Conservation (phyloP, 2,329 filamentous ascomycete species). For the Fusarium bulbicola region DNA sequence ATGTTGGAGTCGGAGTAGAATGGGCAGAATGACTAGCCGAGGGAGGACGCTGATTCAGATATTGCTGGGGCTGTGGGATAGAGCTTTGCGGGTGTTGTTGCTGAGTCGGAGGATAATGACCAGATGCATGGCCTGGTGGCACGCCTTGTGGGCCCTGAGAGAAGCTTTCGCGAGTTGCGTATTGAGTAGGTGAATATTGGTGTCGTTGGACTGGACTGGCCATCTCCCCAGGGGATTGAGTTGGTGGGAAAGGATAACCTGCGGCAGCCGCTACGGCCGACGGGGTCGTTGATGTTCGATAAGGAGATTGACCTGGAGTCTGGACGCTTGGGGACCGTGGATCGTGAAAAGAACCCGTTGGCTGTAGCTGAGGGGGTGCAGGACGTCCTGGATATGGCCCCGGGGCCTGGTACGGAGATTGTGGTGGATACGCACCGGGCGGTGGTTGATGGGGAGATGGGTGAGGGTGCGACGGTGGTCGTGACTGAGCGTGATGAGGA, state of each 20-base stretch:
- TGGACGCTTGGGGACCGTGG: constrained; percentile 60
- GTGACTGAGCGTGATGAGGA: constrained; percentile 44
- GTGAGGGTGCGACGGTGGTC: constrained; percentile 48
- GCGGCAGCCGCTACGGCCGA: constrained; percentile 50
- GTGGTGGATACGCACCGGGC: constrained; percentile 50
- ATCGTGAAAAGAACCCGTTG: constrained; percentile 56
- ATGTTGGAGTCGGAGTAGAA: constrained; percentile 69
- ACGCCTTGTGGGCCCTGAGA: constrained; percentile 47
- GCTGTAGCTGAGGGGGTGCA: constrained; percentile 58
- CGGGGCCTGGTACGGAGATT: constrained; percentile 51
- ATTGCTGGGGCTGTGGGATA: constrained; percentile 57
- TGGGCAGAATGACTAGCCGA: constrained; percentile 68
- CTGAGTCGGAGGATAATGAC: constrained; percentile 46
- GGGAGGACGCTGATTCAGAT: constrained; percentile 61
- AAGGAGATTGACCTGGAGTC: constrained; percentile 55
- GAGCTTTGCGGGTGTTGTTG: constrained; percentile 35
- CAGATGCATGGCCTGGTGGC: constrained; percentile 23
- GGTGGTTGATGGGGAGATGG: constrained; percentile 42
- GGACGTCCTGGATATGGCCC: constrained; percentile 55
- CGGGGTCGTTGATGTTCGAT: constrained; percentile 60
- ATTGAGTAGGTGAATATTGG: constrained; percentile 58
- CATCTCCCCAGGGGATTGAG: constrained; percentile 53
- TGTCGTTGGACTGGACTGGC: constrained; percentile 62
- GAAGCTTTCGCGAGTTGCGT: constrained; percentile 58
- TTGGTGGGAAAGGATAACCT: constrained; percentile 62